Evolutionary conservation across 345 rosid genomes (phyloP), one percentile per base, ranked within the genome.

Genomic region (Eutrema heterophyllum): DNA sequence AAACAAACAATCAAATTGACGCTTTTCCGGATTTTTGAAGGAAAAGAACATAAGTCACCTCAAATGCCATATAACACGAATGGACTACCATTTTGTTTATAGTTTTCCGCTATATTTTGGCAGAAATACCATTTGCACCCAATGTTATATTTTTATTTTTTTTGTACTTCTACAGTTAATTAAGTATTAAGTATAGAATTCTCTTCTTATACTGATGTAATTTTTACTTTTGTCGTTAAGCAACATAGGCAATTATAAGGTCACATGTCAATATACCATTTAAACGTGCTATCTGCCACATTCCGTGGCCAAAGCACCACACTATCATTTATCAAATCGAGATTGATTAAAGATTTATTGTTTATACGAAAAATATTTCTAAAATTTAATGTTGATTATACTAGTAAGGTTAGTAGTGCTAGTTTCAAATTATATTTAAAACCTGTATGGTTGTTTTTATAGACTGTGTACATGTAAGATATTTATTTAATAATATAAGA

Each of bases 231-330:
- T 77, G 72, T 77, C 68, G 41, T 40, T 52, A 21, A 70, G 74
- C 32, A 45, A 44, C 35, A 53, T 7, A 29, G 11, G 71, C 75
- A 70, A 64, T 70, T 43, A 64, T 64, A 48, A 64, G 80, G 55
- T 64, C 80, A 77, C 80, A 77, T 77, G 80, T 55, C 52, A 52
- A 70, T 63, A 60, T 67, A 54, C 38, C 67, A 29, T 57, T 55
- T 56, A 30, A 70, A 53, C 76, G 76, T 76, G 80, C 33, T 6
- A 76, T 70, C 61, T 49, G 72, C 72, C 76, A 64, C 40, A 43
- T 70, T 77, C 61, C 38, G 59, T 55, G 80, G 75, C 53, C 53
- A 49, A 70, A 76, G 75, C 70, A 53, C 41, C 30, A 68, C 68
- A 41, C 54, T 32, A 11, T 50, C 16, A 68, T 59, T 52, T 15